phyloP scores from a whole-genome alignment of 768 basidiomycete genomes.

The Naematelia aurantialba region DNA sequence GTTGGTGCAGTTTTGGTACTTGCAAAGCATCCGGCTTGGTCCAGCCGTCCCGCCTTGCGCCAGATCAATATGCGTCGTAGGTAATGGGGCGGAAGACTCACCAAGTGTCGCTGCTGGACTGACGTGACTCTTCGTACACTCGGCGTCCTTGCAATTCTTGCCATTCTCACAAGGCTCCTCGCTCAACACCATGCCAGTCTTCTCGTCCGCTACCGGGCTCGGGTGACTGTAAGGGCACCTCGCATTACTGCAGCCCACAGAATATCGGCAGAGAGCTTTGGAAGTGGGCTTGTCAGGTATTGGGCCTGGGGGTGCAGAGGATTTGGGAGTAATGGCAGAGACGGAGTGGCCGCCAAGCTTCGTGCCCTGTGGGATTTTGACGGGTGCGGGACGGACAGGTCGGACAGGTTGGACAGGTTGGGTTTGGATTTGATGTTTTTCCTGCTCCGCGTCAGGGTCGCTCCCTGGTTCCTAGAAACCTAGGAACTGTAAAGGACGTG shows the following conservation, averaged over 20 bases:
- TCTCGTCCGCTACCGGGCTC: slow-evolving; percentile 90
- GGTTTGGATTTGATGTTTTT: slow-evolving; percentile 9
- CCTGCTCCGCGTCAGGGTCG: slow-evolving; percentile 12
- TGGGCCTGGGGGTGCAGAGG: slow-evolving; percentile 22
- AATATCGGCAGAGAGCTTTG: slow-evolving; percentile 77
- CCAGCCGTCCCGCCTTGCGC: slow-evolving; percentile 36
- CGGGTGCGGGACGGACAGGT: slow-evolving; percentile 27
- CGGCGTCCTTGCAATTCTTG: slow-evolving; percentile 84
- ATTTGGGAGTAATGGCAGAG: slow-evolving; percentile 30
- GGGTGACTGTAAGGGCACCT: slow-evolving; percentile 90
- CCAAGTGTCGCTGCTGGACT: slow-evolving; percentile 76
- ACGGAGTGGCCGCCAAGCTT: slow-evolving; percentile 43
- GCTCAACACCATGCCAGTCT: slow-evolving; percentile 90
- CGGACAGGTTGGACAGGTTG: slow-evolving; percentile 17
- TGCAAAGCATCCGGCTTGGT: slow-evolving; percentile 45
- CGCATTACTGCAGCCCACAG: slow-evolving; percentile 82
- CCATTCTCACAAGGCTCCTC: slow-evolving; percentile 89
- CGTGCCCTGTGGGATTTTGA: slow-evolving; percentile 37
- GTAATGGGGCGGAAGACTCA: slow-evolving; percentile 55
- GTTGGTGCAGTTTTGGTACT: slow-evolving; percentile 51
- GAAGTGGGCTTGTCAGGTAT: slow-evolving; percentile 50
- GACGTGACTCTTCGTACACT: slow-evolving; percentile 86
- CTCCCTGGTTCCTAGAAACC: not conserved
- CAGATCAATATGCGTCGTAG: slow-evolving; percentile 6
- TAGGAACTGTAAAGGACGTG: not conserved